Evolutionary conservation across 495 filamentous ascomycete genomes (phyloP).

Genomic region (Penicillium simplicissimum): DNA sequence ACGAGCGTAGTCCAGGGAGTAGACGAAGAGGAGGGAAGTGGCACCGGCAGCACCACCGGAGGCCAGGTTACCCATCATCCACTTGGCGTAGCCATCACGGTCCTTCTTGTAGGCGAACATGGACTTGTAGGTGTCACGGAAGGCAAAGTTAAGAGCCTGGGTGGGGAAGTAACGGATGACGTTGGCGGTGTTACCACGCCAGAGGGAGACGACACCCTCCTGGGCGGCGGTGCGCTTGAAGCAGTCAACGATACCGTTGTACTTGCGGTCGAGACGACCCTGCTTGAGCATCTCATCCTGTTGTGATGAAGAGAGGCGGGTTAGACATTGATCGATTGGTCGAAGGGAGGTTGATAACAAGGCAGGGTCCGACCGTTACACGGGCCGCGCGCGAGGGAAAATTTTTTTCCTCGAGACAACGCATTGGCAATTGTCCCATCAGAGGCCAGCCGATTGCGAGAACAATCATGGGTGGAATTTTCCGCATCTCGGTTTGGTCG

Average conservation of each 20-base stretch:
- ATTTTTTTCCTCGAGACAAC: conserved; percentile 10
- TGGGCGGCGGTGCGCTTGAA: conserved; percentile 82
- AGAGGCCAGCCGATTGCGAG: background rate
- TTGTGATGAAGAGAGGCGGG: conserved; percentile 5
- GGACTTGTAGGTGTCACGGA: conserved; percentile 99
- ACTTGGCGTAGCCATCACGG: conserved; percentile 94
- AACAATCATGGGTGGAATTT: background rate
- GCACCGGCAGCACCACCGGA: conserved; percentile 99
- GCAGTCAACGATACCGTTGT: conserved; percentile 91
- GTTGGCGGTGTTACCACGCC: conserved; percentile 99
- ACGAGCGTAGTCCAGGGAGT: conserved; percentile 99
- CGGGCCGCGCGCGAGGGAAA: conserved; percentile 11
- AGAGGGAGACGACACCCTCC: conserved; percentile 83
- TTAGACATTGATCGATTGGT: conserved; percentile 19
- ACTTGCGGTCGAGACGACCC: conserved; percentile 97
- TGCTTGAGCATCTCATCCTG: conserved; percentile 99
- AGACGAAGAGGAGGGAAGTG: conserved; percentile 99
- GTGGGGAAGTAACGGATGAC: conserved; percentile 99
- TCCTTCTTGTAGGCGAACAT: conserved; percentile 99
- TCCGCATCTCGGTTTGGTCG: background rate
- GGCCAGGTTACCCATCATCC: conserved; percentile 99
- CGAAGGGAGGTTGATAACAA: background rate
- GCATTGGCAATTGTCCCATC: background rate
- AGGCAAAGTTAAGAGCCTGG: conserved; percentile 99
- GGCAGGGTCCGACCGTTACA: conserved; percentile 11